A percentile compares a stretch with the other conserved stretches of the same genome.
phyloP scores from a whole-genome alignment of 305 asterid genomes.

The Fraxinus velutina region DNA sequence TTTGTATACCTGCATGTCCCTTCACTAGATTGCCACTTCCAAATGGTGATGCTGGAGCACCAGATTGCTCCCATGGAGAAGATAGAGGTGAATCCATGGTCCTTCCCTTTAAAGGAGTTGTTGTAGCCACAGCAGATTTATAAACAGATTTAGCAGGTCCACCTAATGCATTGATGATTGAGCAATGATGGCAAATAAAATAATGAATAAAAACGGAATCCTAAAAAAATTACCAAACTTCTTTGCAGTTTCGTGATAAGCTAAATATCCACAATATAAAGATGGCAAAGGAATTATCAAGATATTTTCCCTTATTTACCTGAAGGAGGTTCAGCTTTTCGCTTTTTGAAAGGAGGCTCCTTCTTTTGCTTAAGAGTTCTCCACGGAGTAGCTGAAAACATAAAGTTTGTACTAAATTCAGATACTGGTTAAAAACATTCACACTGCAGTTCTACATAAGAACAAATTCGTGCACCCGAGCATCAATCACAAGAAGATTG shows the following conservation, averaged over 20 bases:
- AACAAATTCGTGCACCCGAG: slow-evolving; percentile 1
- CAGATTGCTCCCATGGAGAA: slow-evolving; percentile 55
- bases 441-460: slow-evolving; percentile 11
- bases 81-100: slow-evolving; percentile 60
- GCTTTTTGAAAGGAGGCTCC: slow-evolving; percentile 80
- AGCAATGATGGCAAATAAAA: slow-evolving; percentile 16
- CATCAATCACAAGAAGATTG: not conserved
- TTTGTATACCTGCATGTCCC: slow-evolving; percentile 44
- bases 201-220: not conserved
- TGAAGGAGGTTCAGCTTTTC: slow-evolving; percentile 58
- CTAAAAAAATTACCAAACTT: not conserved
- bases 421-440: slow-evolving; percentile 9
- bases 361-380: slow-evolving; percentile 56
- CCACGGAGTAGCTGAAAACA: slow-evolving; percentile 64
- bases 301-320: slow-evolving; percentile 45
- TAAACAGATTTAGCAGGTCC: slow-evolving; percentile 60
- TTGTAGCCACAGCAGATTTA: slow-evolving; percentile 50
- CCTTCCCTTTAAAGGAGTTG: slow-evolving; percentile 58
- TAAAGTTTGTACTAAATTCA: slow-evolving; percentile 13
- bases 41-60: slow-evolving; percentile 52
- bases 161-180: slow-evolving; percentile 36
- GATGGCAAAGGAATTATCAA: slow-evolving; percentile 19
- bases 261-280: slow-evolving; percentile 13
- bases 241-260: not conserved
- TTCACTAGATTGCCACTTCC: slow-evolving; percentile 51